phyloP scores from a whole-genome alignment of 2,329 filamentous ascomycete species.

The Colletotrichum lini region DNA sequence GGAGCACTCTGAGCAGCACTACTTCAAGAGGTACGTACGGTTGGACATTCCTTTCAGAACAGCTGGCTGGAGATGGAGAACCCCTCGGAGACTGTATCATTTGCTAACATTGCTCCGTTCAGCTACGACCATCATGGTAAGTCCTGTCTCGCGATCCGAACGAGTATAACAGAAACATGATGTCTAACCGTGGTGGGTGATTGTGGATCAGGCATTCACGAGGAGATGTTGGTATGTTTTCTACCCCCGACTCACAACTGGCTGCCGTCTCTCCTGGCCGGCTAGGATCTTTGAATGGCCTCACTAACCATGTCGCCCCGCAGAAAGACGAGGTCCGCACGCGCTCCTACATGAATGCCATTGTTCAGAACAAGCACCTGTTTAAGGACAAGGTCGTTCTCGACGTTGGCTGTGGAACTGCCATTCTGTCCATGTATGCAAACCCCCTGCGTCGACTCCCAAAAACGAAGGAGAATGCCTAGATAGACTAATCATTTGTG shows the following conservation, averaged over 20 bases:
- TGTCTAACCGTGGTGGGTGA: slow-evolving; percentile 26
- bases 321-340: slow-evolving; percentile 99
- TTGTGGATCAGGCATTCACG: slow-evolving; percentile 81
- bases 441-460: slow-evolving; percentile 32
- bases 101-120: slow-evolving; percentile 45
- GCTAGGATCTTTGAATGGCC: slow-evolving; percentile 1
- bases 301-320: slow-evolving; percentile 36
- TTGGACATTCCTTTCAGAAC: slow-evolving; percentile 42
- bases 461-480: not conserved
- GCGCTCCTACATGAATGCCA: slow-evolving; percentile 95
- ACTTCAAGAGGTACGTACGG: slow-evolving; percentile 88
- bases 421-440: slow-evolving; percentile 96
- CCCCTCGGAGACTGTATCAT: not conserved
- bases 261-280: slow-evolving; percentile 11
- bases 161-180: slow-evolving; percentile 32
- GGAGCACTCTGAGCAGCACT: slow-evolving; percentile 97
- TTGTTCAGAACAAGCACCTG: slow-evolving; percentile 96
- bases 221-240: slow-evolving; percentile 91
- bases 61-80: not conserved
- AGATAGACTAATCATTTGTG: slow-evolving; percentile 23
- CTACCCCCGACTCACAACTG: not conserved
- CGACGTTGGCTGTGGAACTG: slow-evolving; percentile 97
- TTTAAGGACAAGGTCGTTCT: slow-evolving; percentile 89
- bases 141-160: slow-evolving; percentile 33
- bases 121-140: slow-evolving; percentile 99